Base-by-base conservation (phyloP, 2,329 filamentous ascomycete genomes). In the Lojkania enalia region DNA sequence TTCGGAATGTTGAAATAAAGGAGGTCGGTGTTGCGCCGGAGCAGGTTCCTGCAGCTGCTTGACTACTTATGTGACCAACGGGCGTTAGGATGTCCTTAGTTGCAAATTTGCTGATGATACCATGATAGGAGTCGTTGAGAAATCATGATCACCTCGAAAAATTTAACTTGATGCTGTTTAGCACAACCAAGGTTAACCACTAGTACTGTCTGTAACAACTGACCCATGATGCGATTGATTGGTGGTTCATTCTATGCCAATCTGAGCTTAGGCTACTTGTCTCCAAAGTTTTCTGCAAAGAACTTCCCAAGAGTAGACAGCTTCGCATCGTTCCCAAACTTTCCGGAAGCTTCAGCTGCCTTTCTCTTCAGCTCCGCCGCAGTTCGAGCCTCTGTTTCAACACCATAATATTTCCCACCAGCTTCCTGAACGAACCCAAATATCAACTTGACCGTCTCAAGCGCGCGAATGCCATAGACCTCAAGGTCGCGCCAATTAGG, bases 11-110 rank as follows among this genome's bases (percentile, higher is more conserved):
- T 4, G 55, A 52, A 47, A 54, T 67, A 35, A 50, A 48, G 1
- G 61, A 66, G 14, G 59, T 68, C 3, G 63, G 62, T 0, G 51
- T 66, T 7, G 33, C 33, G 5, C 6, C 33, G 6, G 57, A 66
- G 49, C 9, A 33, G 14, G 30, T 33, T 9, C 23, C 23, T 27
- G 30, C 30, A 33, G 30, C 30, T 33, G 23, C 23, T 27, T 27
- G 23, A 27, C n/a, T 27, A n/a, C 23, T n/a, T n/a, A n/a, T n/a
- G n/a, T n/a, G n/a, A n/a, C n/a, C n/a, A n/a, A n/a, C n/a, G n/a
- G n/a, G n/a, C n/a, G n/a, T n/a, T n/a, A n/a, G n/a, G n/a, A n/a
- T n/a, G n/a, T n/a, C n/a, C n/a, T n/a, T n/a, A n/a, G n/a, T n/a
- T n/a, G n/a, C n/a, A n/a, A n/a, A n/a, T n/a, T n/a, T n/a, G n/a